Evolutionary conservation across 2,329 filamentous ascomycete genomes (phyloP).

Genomic region (Calcarisporium arbuscula): DNA sequence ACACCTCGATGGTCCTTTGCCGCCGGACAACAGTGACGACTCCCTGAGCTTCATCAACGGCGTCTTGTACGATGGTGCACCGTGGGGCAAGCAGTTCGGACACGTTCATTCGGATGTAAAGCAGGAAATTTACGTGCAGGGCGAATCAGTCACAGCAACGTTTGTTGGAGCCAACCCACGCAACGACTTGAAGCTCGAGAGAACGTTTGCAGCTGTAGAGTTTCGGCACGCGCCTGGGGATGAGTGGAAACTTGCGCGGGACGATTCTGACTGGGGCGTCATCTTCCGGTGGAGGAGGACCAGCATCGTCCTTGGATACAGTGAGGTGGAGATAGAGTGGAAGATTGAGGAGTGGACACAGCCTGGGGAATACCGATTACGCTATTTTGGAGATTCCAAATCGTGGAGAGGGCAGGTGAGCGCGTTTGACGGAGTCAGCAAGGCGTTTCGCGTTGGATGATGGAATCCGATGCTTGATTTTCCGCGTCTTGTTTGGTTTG

Average conservation of each 20-base stretch:
- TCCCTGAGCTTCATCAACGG: conserved; percentile 73
- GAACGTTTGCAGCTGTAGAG: conserved; percentile 74
- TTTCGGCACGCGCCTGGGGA: conserved; percentile 13
- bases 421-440: conserved; percentile 62
- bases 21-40: conserved; percentile 70
- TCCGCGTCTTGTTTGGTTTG: too few relatives aligned
- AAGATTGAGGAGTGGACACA: conserved; percentile 58
- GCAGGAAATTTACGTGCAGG: conserved; percentile 42
- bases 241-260: conserved; percentile 61
- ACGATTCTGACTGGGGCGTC: conserved; percentile 77
- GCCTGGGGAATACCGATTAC: conserved; percentile 64
- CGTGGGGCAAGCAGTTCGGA: conserved; percentile 63
- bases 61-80: conserved; percentile 66
- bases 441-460: conserved; percentile 33
- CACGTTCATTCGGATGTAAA: conserved; percentile 50
- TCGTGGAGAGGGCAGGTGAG: conserved; percentile 50
- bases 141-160: conserved; percentile 54
- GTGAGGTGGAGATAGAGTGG: conserved; percentile 72
- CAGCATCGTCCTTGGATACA: conserved; percentile 63
- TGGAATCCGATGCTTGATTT: too few relatives aligned
- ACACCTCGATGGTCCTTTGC: conserved; percentile 45
- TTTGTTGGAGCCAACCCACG: conserved; percentile 86
- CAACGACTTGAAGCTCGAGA: conserved; percentile 74
- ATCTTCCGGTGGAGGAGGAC: conserved; percentile 74
- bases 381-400: conserved; percentile 79